These are phyloP conservation scores for Diospyros kaki DNA, from an alignment of 148 eudicot genomes.

Conservation along the genomic window DNA sequence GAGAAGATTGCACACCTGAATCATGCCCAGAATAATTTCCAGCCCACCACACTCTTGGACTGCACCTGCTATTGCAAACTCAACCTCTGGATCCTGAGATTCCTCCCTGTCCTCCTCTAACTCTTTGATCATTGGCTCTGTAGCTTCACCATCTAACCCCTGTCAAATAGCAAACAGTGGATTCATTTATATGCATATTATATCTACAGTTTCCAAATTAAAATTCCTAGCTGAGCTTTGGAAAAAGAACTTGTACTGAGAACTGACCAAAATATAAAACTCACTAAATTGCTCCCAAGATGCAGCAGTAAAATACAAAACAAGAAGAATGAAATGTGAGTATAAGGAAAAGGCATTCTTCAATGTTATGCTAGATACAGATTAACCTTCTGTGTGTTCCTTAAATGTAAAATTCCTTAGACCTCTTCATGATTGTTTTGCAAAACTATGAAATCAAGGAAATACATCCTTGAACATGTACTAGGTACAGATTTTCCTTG, in stretches of 20 bases:
- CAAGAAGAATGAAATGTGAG: slow-evolving; percentile 3
- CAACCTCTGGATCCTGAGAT: slow-evolving; percentile 98
- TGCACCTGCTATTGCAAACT: slow-evolving; percentile 95
- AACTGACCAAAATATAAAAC: background rate
- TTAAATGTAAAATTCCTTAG: too few species aligned
- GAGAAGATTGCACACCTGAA: slow-evolving; percentile 57
- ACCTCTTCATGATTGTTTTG: too few species aligned
- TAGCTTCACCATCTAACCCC: slow-evolving; percentile 99
- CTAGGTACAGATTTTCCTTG: too few species aligned
- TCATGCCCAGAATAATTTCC: slow-evolving; percentile 82
- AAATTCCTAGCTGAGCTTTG: background rate
- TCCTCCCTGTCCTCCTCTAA: slow-evolving; percentile 98
- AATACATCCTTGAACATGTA: too few species aligned
- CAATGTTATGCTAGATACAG: too few species aligned
- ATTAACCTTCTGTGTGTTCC: too few species aligned
- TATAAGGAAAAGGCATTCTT: background rate
- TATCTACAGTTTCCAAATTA: background rate
- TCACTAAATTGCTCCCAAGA: background rate
- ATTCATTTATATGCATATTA: background rate
- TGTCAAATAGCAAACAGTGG: slow-evolving; percentile 24
- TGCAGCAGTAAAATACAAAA: slow-evolving; percentile 11
- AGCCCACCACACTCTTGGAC: slow-evolving; percentile 92
- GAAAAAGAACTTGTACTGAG: background rate
- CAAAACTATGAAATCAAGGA: too few species aligned
- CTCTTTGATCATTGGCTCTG: slow-evolving; percentile 99